A percentile compares a stretch with the other conserved stretches of the same genome.
phyloP scores from a whole-genome alignment of 2,329 filamentous ascomycete genomes.

The Chaetomium sp. region DNA sequence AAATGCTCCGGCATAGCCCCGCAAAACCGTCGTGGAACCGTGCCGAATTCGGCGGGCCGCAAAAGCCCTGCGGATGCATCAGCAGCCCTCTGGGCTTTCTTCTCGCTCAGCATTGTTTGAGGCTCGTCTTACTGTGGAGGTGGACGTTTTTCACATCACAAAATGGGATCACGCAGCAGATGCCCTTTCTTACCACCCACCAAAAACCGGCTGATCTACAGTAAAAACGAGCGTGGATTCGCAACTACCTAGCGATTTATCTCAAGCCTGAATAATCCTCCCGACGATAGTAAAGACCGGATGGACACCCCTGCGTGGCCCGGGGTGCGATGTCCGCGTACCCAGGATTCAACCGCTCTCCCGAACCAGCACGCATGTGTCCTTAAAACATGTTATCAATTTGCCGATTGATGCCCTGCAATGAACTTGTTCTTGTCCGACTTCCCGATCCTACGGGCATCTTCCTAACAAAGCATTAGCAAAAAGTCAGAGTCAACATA shows the following conservation, averaged over 20 bases:
- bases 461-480: conserved; percentile 12
- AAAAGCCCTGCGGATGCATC: too few relatives aligned
- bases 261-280: conserved; percentile 5
- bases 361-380: conserved; percentile 9
- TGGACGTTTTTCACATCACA: too few relatives aligned
- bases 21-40: neutral
- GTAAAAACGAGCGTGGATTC: conserved; percentile 17
- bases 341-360: conserved; percentile 6
- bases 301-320: conserved; percentile 18
- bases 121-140: too few relatives aligned
- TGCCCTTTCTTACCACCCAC: neutral
- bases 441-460: conserved; percentile 24
- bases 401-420: conserved; percentile 21
- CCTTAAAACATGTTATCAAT: conserved; percentile 15
- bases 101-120: too few relatives aligned
- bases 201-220: neutral
- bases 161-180: neutral
- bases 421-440: conserved; percentile 20
- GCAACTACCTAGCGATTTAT: conserved; percentile 17
- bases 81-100: too few relatives aligned
- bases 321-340: conserved; percentile 10
- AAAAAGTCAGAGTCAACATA: neutral
- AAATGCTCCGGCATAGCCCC: conserved; percentile 5
- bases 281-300: conserved; percentile 21
- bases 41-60: conserved; percentile 14